A percentile compares a stretch with the other conserved stretches of the same genome.
phyloP scores from a whole-genome alignment of 192 early-diverging fungal genomes.

The Coemansia sp. region DNA sequence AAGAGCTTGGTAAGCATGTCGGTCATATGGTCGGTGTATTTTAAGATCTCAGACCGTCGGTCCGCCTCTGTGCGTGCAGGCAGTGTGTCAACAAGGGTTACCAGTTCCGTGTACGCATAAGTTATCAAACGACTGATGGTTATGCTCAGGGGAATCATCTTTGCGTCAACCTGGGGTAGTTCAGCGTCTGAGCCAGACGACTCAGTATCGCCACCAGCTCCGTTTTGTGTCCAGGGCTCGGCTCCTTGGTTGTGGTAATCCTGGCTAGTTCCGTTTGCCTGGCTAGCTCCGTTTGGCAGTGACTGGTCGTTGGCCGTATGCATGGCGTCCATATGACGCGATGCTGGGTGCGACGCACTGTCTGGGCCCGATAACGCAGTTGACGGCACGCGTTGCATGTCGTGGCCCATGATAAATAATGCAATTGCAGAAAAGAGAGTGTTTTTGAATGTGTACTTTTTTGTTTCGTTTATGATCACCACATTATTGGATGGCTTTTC shows the following conservation, averaged over 20 bases:
- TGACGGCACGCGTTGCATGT: conserved; percentile 44
- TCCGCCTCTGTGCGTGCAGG: conserved; percentile 61
- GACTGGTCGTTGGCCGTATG: background rate
- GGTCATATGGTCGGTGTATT: conserved; percentile 63
- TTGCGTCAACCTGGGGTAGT: conserved; percentile 60
- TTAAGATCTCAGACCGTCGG: conserved; percentile 62
- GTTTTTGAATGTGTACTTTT: too few species aligned
- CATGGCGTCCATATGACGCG: background rate
- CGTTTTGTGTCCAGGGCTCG: background rate
- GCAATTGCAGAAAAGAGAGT: too few species aligned
- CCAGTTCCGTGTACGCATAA: conserved; percentile 67
- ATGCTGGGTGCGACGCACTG: conserved; percentile 1
- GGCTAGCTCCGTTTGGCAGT: conserved; percentile 1
- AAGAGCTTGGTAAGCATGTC: conserved; percentile 71
- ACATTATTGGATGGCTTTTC: too few species aligned
- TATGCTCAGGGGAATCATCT: conserved; percentile 63
- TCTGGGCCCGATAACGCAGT: conserved; percentile 16
- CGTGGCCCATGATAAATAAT: too few species aligned
- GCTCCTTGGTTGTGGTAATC: background rate
- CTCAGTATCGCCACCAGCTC: background rate
- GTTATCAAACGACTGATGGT: conserved; percentile 65
- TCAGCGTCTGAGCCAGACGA: conserved; percentile 22
- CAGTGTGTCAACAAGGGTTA: conserved; percentile 65
- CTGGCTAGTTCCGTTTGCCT: background rate
- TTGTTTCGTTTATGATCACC: too few species aligned